Evolutionary conservation across 805 yeast species (phyloP).

Genomic region (Metschnikowia borealis): DNA sequence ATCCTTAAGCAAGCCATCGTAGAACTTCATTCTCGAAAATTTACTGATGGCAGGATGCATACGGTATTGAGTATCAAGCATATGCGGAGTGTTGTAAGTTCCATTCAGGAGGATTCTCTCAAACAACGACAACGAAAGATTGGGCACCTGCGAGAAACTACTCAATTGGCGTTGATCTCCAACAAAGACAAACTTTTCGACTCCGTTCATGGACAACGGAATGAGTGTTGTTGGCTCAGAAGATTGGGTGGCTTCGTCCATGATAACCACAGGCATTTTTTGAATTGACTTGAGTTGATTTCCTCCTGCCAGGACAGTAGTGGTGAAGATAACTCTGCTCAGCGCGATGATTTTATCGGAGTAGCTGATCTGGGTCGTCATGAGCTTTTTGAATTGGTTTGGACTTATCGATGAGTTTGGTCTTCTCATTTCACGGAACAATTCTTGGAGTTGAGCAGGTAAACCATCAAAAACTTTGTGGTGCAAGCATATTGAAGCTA

Average conservation of each 20-base stretch:
- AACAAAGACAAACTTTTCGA: slow-evolving; percentile 62
- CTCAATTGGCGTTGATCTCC: slow-evolving; percentile 77
- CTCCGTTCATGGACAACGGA: slow-evolving; percentile 64
- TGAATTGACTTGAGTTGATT: slow-evolving; percentile 51
- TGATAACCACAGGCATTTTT: slow-evolving; percentile 61
- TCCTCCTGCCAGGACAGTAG: slow-evolving; percentile 68
- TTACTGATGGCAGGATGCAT: slow-evolving; percentile 64
- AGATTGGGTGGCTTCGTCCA: slow-evolving; percentile 79
- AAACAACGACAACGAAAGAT: slow-evolving; percentile 61
- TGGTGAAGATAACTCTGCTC: slow-evolving; percentile 57
- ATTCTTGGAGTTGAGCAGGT: slow-evolving; percentile 42
- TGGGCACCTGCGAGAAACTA: slow-evolving; percentile 66
- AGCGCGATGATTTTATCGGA: slow-evolving; percentile 50
- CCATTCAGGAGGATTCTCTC: slow-evolving; percentile 64
- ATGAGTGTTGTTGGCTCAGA: slow-evolving; percentile 70
- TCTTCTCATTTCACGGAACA: slow-evolving; percentile 39
- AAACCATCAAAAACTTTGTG: slow-evolving; percentile 51
- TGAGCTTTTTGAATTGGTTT: slow-evolving; percentile 47
- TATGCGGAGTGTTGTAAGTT: slow-evolving; percentile 54
- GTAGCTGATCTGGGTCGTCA: slow-evolving; percentile 40
- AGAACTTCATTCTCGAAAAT: slow-evolving; percentile 52
- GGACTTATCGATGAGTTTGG: slow-evolving; percentile 19
- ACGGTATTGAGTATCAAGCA: slow-evolving; percentile 68
- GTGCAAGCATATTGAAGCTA: slow-evolving; percentile 60
- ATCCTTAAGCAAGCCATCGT: slow-evolving; percentile 46